Base-by-base conservation (phyloP, 345 rosid species). In the Sisymbrium altissimum region DNA sequence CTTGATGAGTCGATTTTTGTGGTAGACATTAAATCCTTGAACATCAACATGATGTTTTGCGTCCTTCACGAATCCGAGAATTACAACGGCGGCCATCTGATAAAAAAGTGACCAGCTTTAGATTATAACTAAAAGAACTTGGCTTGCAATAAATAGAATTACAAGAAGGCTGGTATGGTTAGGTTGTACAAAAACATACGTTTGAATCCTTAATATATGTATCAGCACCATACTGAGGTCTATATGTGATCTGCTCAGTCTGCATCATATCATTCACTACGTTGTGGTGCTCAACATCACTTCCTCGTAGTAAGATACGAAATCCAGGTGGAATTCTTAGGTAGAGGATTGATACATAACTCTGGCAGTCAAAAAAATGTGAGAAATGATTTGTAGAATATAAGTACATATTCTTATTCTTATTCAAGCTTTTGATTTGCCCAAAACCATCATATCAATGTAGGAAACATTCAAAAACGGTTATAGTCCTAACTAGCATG, bases 211-310 rank as follows among this genome's bases (percentile, higher is more conserved):
- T 46, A 17, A 18, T 7, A 29, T 69, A 59, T 68, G 87, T 85
- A 60, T 88, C 92, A 38, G 80, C 79, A 74, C 72, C 77, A 81
- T 76, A 70, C 69, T 88, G 92, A 21, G 98, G 98, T 66, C 90
- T 86, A 73, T 94, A 94, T 35, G 92, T 88, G 69, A 88, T 71
- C 81, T 83, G 84, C 83, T 86, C 84, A 8, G 93, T 85, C 74
- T 86, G 66, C 97, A 89, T 94, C 98, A 94, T 94, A 73, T 94
- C 98, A 82, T 94, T 94, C 72, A 94, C 96, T 70, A 94, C 86
- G 83, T 86, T 94, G 84, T 94, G 98, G 79, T 91, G 97, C 75
- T 89, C 95, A 30, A 94, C 84, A 79, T 94, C 98, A 75, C 75
- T 84, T 54, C 96, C 96, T n/a, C 98, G 87, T 38, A 94, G 88